A percentile compares a stretch with the other conserved stretches of the same genome.
phyloP scores from a whole-genome alignment of 2,329 filamentous ascomycete genomes.

The Neofusicoccum parvum region DNA sequence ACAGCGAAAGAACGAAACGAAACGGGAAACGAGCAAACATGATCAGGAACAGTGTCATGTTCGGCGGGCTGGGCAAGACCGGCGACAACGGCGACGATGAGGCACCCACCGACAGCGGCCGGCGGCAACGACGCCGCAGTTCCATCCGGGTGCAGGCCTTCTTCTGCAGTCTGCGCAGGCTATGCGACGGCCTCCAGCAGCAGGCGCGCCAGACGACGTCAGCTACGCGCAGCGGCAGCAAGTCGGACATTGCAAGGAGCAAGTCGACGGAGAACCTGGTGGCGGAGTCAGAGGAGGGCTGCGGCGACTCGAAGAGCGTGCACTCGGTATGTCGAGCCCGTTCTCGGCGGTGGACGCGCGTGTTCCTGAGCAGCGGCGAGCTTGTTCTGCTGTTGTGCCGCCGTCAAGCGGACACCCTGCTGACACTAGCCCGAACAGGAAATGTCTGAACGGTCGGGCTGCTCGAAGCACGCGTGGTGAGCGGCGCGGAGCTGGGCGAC shows the following conservation, averaged over 20 bases:
- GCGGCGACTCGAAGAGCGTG: background rate
- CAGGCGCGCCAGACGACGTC: slow-evolving; percentile 2
- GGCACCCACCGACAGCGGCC: background rate
- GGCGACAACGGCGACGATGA: background rate
- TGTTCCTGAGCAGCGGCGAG: no score
- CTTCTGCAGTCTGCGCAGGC: background rate
- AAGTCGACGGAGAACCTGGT: slow-evolving; percentile 10
- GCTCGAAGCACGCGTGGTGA: background rate
- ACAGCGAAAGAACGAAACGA: background rate
- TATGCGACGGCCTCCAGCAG: slow-evolving; percentile 9
- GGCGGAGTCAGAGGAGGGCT: background rate
- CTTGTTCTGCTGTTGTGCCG: no score
- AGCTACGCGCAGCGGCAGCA: background rate
- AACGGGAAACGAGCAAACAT: background rate
- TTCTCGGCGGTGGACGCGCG: no score
- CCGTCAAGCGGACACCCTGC: background rate
- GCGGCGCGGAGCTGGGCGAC: background rate
- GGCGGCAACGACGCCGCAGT: background rate
- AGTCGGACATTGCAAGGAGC: background rate
- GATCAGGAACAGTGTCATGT: slow-evolving; percentile 4
- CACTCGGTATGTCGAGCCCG: background rate
- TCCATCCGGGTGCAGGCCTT: background rate
- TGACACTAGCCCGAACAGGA: slow-evolving; percentile 16
- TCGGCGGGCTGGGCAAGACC: background rate
- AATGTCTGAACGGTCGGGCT: background rate